Conservation (phyloP, 1,284 basidiomycete genomes). For the Malassezia nana region DNA sequence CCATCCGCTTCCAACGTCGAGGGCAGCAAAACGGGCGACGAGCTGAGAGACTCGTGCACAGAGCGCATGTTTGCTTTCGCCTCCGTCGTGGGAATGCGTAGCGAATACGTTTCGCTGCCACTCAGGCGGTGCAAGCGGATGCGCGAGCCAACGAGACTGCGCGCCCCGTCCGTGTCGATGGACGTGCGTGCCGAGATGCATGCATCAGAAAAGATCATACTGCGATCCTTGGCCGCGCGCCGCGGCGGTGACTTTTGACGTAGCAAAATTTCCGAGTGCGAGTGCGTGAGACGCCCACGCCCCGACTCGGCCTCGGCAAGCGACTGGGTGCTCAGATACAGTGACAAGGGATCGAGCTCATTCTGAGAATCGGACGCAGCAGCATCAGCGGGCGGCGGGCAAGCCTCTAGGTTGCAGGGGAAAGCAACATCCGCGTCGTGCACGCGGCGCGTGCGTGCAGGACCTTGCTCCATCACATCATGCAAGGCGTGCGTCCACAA, state of each 20-base stretch:
- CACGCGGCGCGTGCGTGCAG: constrained; percentile 18
- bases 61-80: not conserved
- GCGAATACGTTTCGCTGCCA: constrained; percentile 12
- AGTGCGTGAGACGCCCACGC: not conserved
- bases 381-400: not conserved
- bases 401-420: constrained; percentile 27
- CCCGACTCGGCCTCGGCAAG: not conserved
- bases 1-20: not conserved
- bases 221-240: constrained; percentile 34
- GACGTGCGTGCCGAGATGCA: constrained; percentile 32
- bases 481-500: constrained; percentile 38
- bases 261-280: constrained; percentile 26
- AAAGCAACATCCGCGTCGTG: constrained; percentile 25
- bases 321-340: not conserved
- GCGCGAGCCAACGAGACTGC: constrained; percentile 1
- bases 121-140: constrained; percentile 7
- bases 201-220: constrained; percentile 42
- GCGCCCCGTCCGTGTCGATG: constrained; percentile 15
- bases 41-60: not conserved
- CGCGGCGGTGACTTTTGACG: constrained; percentile 35
- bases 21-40: not conserved
- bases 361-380: not conserved
- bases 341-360: not conserved
- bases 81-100: constrained; percentile 3
- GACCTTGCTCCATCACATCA: constrained; percentile 23